phyloP scores from a whole-genome alignment of 179 eudicot genomes.

The Silene vulgaris region DNA sequence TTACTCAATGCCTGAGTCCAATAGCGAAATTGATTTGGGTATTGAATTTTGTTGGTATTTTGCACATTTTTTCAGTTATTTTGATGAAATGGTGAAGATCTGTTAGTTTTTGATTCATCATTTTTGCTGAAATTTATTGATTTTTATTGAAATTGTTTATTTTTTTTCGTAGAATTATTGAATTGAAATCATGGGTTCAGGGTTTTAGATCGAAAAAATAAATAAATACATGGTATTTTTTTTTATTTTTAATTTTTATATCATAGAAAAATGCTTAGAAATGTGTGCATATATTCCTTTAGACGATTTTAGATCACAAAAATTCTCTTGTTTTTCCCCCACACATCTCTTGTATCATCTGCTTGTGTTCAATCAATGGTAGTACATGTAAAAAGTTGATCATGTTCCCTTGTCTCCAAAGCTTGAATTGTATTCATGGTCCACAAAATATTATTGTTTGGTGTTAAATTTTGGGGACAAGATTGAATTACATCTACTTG shows the following conservation, averaged over 20 bases:
- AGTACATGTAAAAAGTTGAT: background rate
- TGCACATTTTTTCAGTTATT: background rate
- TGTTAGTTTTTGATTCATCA: background rate
- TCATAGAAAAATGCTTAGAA: background rate
- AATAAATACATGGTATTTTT: background rate
- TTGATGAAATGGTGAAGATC: slow-evolving; percentile 17
- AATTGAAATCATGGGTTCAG: slow-evolving; percentile 20
- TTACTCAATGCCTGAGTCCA: too few relatives aligned
- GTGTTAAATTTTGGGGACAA: slow-evolving; percentile 3
- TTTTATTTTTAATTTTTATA: too few relatives aligned
- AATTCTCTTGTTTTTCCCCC: background rate
- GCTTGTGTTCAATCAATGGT: too few relatives aligned
- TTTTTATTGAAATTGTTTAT: background rate
- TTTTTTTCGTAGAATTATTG: background rate
- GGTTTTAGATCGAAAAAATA: slow-evolving; percentile 28
- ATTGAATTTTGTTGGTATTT: background rate
- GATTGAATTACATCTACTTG: background rate
- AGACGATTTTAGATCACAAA: slow-evolving; percentile 18
- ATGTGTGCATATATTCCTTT: slow-evolving; percentile 8
- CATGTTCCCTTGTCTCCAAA: slow-evolving; percentile 6
- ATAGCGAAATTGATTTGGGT: slow-evolving; percentile 18
- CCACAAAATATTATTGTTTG: slow-evolving; percentile 1
- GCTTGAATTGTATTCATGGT: background rate
- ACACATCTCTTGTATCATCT: background rate
- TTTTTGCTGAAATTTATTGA: background rate